Evolutionary conservation across 2,329 filamentous ascomycete genomes (phyloP).

Genomic region (Colletotrichum sp.): DNA sequence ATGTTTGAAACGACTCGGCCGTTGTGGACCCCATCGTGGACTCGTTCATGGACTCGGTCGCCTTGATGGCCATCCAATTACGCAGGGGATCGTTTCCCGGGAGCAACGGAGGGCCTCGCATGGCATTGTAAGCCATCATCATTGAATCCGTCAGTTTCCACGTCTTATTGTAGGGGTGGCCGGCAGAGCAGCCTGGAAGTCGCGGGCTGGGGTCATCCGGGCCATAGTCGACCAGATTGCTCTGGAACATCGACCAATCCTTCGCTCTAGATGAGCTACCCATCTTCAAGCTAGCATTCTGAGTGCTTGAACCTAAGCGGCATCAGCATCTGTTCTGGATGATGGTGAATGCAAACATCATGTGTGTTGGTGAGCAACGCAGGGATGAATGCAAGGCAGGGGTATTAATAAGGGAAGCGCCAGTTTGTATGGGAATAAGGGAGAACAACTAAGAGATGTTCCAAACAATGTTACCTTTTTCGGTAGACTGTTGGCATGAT

Average conservation of each 20-base stretch:
- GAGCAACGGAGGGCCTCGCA: constrained; percentile 33
- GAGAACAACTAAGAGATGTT: background rate
- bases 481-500: background rate
- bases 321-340: background rate
- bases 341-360: background rate
- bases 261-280: background rate
- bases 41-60: background rate
- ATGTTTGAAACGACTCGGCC: background rate
- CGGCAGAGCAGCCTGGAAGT: constrained; percentile 16
- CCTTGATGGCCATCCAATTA: constrained; percentile 26
- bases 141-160: constrained; percentile 29
- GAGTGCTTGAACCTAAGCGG: background rate
- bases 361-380: background rate
- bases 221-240: constrained; percentile 13
- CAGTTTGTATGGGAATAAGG: background rate
- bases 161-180: constrained; percentile 13
- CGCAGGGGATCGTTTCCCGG: constrained; percentile 29
- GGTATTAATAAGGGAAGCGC: background rate
- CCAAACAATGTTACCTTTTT: background rate
- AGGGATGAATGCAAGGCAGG: background rate
- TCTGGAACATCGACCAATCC: constrained; percentile 18
- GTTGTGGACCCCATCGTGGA: background rate
- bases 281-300: background rate
- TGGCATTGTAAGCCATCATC: constrained; percentile 36
- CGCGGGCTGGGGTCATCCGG: constrained; percentile 1